A percentile compares a stretch with the other conserved stretches of the same genome.
Evolutionary conservation across 768 basidiomycete genomes (phyloP).

Genomic region (Rhodotorula graminis): DNA sequence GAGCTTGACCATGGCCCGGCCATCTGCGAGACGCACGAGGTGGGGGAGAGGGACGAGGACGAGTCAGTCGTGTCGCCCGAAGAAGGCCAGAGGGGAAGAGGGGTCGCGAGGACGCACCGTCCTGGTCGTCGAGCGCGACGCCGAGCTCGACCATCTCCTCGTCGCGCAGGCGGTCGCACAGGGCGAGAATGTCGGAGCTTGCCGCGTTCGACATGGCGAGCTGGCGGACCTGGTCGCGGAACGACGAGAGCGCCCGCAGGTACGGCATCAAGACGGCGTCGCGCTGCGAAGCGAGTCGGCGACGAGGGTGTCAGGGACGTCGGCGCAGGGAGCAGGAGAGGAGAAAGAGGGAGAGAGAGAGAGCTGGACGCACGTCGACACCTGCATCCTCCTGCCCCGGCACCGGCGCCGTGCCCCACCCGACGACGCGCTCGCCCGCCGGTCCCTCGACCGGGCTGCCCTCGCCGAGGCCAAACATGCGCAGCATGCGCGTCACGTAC

Average conservation of each 20-base stretch:
- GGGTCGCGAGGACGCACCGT: conserved; percentile 55
- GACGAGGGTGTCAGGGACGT: not conserved
- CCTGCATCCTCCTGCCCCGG: conserved; percentile 43
- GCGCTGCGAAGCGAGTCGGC: conserved; percentile 53
- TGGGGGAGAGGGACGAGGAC: too few relatives aligned
- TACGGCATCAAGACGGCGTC: conserved; percentile 87
- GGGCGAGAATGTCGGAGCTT: conserved; percentile 71
- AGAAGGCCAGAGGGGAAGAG: too few relatives aligned
- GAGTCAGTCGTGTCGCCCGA: too few relatives aligned
- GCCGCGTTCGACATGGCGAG: conserved; percentile 66
- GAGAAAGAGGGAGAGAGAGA: not conserved
- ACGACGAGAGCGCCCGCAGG: conserved; percentile 72
- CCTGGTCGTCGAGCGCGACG: conserved; percentile 92
- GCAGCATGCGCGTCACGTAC: conserved; percentile 54
- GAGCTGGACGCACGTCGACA: conserved; percentile 46
- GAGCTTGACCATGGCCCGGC: conserved; percentile 89
- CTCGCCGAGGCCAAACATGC: conserved; percentile 54
- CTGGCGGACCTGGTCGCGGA: conserved; percentile 82
- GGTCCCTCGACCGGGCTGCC: conserved; percentile 54
- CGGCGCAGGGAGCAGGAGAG: not conserved
- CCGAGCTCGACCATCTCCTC: conserved; percentile 86
- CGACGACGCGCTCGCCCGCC: conserved; percentile 59
- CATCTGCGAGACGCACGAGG: conserved; percentile 57
- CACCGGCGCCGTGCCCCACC: conserved; percentile 60
- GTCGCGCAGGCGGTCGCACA: conserved; percentile 87